A percentile compares a stretch with the other conserved stretches of the same genome.
Conservation (phyloP, 345 rosid species). For the Rhizophora mangle region DNA sequence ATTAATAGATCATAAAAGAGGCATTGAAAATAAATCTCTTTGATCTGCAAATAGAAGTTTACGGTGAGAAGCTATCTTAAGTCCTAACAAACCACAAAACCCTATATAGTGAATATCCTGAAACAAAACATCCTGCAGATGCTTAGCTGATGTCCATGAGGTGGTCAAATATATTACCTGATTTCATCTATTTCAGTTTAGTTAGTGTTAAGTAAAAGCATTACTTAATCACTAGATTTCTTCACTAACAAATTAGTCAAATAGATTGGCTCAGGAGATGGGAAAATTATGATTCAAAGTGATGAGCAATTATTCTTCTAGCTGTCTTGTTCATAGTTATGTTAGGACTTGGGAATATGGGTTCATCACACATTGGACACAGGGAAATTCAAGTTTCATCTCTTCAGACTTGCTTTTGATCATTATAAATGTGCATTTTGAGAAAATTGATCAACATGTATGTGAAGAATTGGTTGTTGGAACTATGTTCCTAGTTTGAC, state of each 20-base stretch:
- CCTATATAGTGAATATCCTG: background rate
- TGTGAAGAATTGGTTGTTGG: background rate
- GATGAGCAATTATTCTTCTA: too few relatives aligned
- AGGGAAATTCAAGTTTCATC: background rate
- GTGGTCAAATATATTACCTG: background rate
- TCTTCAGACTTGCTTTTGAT: background rate
- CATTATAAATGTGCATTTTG: background rate
- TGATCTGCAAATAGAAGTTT: background rate
- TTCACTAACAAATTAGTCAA: background rate
- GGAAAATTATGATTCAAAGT: too few relatives aligned
- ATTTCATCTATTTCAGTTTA: background rate
- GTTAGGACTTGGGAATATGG: too few relatives aligned
- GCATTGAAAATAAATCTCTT: background rate
- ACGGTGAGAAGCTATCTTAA: background rate
- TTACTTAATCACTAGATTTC: background rate
- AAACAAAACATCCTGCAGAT: too few relatives aligned
- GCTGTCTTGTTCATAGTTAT: too few relatives aligned
- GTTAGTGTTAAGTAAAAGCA: background rate
- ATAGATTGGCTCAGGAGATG: background rate
- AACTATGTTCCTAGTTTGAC: too few relatives aligned
- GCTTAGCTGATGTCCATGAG: background rate
- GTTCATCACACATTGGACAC: background rate
- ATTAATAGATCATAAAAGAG: background rate
- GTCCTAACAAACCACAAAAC: background rate
- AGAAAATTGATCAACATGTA: background rate